Percentiles rank a stretch among this genome's conserved stretches.
These are phyloP conservation scores for Desmodesmus armatus DNA, from an alignment of 139 green algal genomes.

Conservation along the genomic window DNA sequence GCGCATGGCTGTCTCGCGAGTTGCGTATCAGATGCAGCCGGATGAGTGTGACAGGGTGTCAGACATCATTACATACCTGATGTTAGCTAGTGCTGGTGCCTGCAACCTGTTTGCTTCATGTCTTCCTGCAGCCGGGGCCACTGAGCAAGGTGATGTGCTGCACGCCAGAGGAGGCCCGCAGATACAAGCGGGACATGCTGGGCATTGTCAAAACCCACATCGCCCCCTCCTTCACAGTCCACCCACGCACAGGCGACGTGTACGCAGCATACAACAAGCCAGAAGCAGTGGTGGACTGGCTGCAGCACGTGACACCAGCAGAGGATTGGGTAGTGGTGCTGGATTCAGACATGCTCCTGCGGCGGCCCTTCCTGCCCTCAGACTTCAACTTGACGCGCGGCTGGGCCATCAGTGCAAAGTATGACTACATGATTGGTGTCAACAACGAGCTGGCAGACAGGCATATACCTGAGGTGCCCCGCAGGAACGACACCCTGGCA, in stretches of 20 bases:
- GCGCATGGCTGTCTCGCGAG: no score
- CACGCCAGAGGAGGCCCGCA: conserved; percentile 63
- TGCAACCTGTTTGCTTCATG: no score
- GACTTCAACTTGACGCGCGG: conserved; percentile 56
- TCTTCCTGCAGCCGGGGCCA: conserved; percentile 68
- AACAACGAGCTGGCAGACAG: conserved; percentile 75
- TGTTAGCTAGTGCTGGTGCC: no score
- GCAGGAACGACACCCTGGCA: conserved; percentile 76
- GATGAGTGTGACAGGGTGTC: no score
- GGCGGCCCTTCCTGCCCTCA: conserved; percentile 58
- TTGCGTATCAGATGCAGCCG: no score
- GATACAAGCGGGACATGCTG: conserved; percentile 54
- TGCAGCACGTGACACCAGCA: conserved; percentile 57
- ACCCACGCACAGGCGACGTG: conserved; percentile 61
- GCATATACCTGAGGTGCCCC: conserved; percentile 71
- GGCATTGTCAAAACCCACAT: conserved; percentile 70
- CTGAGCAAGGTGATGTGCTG: conserved; percentile 86
- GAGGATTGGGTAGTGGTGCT: conserved; percentile 73
- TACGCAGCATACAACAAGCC: conserved; percentile 85
- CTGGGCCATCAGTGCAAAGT: conserved; percentile 53
- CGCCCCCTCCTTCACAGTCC: conserved; percentile 68
- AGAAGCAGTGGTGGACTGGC: conserved; percentile 84
- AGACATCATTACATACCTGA: no score
- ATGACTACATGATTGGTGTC: conserved; percentile 58
- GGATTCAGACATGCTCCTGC: conserved; percentile 64